These are phyloP conservation scores for Dactylellina cionopaga DNA, from an alignment of 2,329 filamentous ascomycete genomes.

Conservation along the genomic window DNA sequence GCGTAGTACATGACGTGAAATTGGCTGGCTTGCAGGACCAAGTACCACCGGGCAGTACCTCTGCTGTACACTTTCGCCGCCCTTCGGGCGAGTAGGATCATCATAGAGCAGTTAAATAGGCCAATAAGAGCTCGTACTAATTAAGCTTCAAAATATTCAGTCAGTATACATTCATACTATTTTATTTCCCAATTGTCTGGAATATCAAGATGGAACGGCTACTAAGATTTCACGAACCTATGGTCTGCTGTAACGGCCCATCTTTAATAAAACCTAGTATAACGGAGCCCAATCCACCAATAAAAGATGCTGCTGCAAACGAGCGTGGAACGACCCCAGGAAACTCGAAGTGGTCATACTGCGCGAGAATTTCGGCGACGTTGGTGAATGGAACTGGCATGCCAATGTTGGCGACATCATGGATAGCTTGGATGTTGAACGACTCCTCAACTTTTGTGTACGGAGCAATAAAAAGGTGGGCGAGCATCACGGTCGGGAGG, in stretches of 20 bases:
- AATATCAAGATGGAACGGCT: neutral
- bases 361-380: constrained; percentile 66
- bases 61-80: constrained; percentile 75
- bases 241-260: constrained; percentile 66
- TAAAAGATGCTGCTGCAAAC: constrained; percentile 81
- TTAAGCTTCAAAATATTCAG: constrained; percentile 32
- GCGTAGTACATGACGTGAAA: constrained; percentile 96
- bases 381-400: constrained; percentile 69
- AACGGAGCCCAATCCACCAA: constrained; percentile 78
- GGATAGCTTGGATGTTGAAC: constrained; percentile 93
- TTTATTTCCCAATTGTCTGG: too few relatives aligned
- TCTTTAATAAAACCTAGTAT: constrained; percentile 70
- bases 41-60: constrained; percentile 79
- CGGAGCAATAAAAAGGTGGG: constrained; percentile 79
- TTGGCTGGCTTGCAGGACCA: constrained; percentile 79
- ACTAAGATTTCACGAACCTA: constrained; percentile 63
- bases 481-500: constrained; percentile 71
- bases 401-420: constrained; percentile 87
- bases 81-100: constrained; percentile 73
- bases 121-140: constrained; percentile 80
- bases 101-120: constrained; percentile 74
- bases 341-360: constrained; percentile 91
- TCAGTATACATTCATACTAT: constrained; percentile 27
- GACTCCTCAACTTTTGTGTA: constrained; percentile 99
- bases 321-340: constrained; percentile 91